Evolutionary conservation across 164 flowering plant species (phyloP).

Genomic region (Buxus sempervirens): DNA sequence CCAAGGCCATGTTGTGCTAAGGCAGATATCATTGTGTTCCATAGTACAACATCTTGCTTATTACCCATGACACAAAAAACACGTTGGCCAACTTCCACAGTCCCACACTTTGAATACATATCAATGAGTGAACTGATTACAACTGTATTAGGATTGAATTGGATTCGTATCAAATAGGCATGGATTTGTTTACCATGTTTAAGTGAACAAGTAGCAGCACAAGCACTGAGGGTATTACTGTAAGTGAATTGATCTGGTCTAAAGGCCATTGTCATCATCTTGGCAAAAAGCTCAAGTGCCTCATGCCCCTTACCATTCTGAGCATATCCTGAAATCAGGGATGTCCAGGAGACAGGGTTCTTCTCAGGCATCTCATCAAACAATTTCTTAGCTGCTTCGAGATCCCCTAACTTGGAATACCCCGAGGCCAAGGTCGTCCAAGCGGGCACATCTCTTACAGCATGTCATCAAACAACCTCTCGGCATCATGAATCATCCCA

Average conservation of each 20-base stretch:
- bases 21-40: slow-evolving; percentile 78
- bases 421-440: slow-evolving; percentile 82
- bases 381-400: slow-evolving; percentile 47
- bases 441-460: slow-evolving; percentile 44
- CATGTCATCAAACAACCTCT: slow-evolving; percentile 60
- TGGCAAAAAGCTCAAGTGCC: slow-evolving; percentile 47
- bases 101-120: slow-evolving; percentile 79
- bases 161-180: slow-evolving; percentile 42
- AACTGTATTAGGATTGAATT: slow-evolving; percentile 52
- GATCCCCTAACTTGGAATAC: slow-evolving; percentile 57
- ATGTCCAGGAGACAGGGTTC: slow-evolving; percentile 72
- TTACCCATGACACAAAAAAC: slow-evolving; percentile 39
- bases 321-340: slow-evolving; percentile 66
- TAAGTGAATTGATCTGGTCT: slow-evolving; percentile 70
- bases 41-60: slow-evolving; percentile 47
- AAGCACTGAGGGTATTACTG: slow-evolving; percentile 68
- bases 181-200: slow-evolving; percentile 71
- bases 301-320: slow-evolving; percentile 40
- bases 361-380: slow-evolving; percentile 65
- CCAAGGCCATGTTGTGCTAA: slow-evolving; percentile 72
- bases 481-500: slow-evolving; percentile 45
- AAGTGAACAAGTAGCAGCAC: slow-evolving; percentile 48
- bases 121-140: slow-evolving; percentile 70
- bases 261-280: slow-evolving; percentile 42
- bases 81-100: slow-evolving; percentile 28